These are phyloP conservation scores for Tuctoria greenei DNA, from an alignment of 176 grass and related monocot species.

Conservation along the genomic window DNA sequence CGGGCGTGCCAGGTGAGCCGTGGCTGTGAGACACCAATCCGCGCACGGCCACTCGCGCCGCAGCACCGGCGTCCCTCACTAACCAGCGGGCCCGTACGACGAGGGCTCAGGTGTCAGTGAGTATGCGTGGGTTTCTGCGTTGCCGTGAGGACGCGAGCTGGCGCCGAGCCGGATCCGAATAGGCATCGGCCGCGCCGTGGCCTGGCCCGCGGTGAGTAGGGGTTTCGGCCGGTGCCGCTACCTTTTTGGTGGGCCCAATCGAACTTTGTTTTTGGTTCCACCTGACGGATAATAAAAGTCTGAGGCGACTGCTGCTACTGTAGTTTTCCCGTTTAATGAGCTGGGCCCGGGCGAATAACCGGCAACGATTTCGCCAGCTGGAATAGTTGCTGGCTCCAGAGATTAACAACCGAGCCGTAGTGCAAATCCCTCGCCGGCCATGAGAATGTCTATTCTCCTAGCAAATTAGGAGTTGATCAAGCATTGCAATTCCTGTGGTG, in stretches of 20 bases:
- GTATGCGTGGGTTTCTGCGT: no score
- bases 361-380: background rate
- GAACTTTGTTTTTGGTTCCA: no score
- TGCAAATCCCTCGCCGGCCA: no score
- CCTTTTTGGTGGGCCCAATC: no score
- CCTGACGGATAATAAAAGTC: background rate
- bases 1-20: conserved; percentile 15
- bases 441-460: background rate
- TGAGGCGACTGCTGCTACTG: background rate
- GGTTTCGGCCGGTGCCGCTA: background rate
- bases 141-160: conserved; percentile 38
- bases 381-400: background rate
- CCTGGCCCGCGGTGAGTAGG: background rate
- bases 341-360: background rate
- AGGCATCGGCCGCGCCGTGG: no score
- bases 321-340: conserved; percentile 22
- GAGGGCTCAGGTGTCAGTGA: background rate
- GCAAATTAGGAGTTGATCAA: background rate
- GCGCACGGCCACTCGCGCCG: background rate
- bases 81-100: fast-evolving
- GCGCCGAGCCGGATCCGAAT: conserved; percentile 34
- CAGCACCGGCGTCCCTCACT: background rate
- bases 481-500: no score
- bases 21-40: conserved; percentile 13
- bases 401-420: background rate